These are phyloP conservation scores for Aspergillus sp. DNA, from an alignment of 2,329 filamentous ascomycete genomes.

Conservation along the genomic window DNA sequence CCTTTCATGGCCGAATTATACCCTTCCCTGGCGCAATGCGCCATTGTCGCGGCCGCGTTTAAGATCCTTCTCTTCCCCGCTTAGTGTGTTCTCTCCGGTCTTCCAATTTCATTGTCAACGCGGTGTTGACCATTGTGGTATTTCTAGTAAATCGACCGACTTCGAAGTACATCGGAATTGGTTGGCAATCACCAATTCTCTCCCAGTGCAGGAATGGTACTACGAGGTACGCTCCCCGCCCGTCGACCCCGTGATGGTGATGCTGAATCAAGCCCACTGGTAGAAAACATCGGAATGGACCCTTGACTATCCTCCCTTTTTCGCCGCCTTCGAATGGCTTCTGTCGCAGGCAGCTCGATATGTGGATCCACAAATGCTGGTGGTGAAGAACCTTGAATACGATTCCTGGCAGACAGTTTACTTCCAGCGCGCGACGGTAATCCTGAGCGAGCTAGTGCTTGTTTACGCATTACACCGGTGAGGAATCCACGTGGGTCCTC, in stretches of 20 bases:
- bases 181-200: slow-evolving; percentile 90
- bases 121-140: neutral
- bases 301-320: slow-evolving; percentile 96
- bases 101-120: no score
- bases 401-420: slow-evolving; percentile 91
- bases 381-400: slow-evolving; percentile 76
- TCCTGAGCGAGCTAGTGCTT: slow-evolving; percentile 78
- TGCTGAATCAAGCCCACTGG: neutral
- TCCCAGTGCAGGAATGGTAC: slow-evolving; percentile 89
- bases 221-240: slow-evolving; percentile 61
- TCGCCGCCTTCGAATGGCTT: slow-evolving; percentile 93
- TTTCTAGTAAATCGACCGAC: slow-evolving; percentile 86
- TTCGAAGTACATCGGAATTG: slow-evolving; percentile 99
- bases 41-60: slow-evolving; percentile 78
- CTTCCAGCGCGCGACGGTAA: slow-evolving; percentile 88
- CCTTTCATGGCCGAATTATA: slow-evolving; percentile 71
- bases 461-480: slow-evolving; percentile 78
- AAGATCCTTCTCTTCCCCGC: slow-evolving; percentile 91
- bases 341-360: slow-evolving; percentile 77
- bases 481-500: slow-evolving; percentile 14
- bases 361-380: slow-evolving; percentile 77
- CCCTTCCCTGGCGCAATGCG: slow-evolving; percentile 85
- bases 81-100: slow-evolving; percentile 63
- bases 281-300: slow-evolving; percentile 97
- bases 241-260: neutral